Evolutionary conservation across 768 basidiomycete species (phyloP).

Genomic region (Boletus reticuloceps): DNA sequence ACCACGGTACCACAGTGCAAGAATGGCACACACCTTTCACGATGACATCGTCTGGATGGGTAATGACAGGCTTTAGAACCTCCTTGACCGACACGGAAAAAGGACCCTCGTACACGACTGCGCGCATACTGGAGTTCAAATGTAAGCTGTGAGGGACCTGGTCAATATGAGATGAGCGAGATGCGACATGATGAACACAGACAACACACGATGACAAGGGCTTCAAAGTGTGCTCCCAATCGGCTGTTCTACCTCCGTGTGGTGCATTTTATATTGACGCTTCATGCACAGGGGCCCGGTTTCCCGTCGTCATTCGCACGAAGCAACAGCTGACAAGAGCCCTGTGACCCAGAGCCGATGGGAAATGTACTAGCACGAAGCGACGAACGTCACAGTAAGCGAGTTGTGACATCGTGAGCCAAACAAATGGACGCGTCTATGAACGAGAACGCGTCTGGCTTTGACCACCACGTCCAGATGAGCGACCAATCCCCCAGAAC

Average conservation of each 20-base stretch:
- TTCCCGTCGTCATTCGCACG: not conserved
- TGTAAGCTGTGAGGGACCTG: too few species aligned
- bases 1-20: not conserved
- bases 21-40: not conserved
- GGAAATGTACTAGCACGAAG: too few species aligned
- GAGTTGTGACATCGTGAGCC: not conserved
- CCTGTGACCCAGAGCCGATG: too few species aligned
- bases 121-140: too few species aligned
- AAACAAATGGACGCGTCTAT: slow-evolving; percentile 14
- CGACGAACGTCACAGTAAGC: not conserved
- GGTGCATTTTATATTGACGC: too few species aligned
- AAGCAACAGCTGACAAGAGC: not conserved
- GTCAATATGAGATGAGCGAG: too few species aligned
- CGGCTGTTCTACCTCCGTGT: too few species aligned
- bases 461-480: slow-evolving; percentile 11
- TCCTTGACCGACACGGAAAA: slow-evolving; percentile 1
- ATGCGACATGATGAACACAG: too few species aligned
- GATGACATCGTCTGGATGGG: slow-evolving; percentile 3
- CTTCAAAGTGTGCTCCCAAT: too few species aligned
- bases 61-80: slow-evolving; percentile 1
- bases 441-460: slow-evolving; percentile 5
- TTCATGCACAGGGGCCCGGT: too few species aligned
- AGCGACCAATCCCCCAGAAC: slow-evolving; percentile 47
- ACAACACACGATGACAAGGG: too few species aligned
- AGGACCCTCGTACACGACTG: slow-evolving; percentile 4